A percentile compares a stretch with the other conserved stretches of the same genome.
Conservation (phyloP, 305 asterid species). For the Caryopteris hybrid region DNA sequence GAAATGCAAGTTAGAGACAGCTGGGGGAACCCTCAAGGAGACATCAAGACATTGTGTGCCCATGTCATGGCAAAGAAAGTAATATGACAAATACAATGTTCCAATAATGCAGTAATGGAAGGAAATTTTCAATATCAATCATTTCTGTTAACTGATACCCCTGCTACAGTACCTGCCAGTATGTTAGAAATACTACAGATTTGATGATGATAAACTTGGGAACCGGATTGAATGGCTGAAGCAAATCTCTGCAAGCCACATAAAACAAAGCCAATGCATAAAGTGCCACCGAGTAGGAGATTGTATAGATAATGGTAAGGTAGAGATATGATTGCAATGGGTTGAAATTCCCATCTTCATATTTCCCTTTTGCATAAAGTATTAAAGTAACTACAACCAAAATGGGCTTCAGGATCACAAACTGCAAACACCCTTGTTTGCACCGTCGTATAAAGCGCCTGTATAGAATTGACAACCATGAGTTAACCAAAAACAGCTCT, state of each 20-base stretch:
- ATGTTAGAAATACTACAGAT: constrained; percentile 91
- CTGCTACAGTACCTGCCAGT: constrained; percentile 79
- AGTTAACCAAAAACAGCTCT: constrained; percentile 15
- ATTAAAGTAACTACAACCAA: constrained; percentile 77
- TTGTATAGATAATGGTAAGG: constrained; percentile 89
- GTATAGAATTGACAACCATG: constrained; percentile 32
- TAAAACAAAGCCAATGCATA: constrained; percentile 93
- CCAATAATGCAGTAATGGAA: constrained; percentile 1
- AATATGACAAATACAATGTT: constrained; percentile 5
- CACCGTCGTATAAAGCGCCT: constrained; percentile 97
- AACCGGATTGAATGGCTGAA: constrained; percentile 98
- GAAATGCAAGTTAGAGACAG: constrained; percentile 2
- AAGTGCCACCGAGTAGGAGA: constrained; percentile 96
- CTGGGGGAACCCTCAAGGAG: not conserved
- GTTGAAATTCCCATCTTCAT: constrained; percentile 90
- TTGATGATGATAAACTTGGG: constrained; percentile 94
- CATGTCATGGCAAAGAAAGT: constrained; percentile 2
- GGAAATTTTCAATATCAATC: constrained; percentile 1
- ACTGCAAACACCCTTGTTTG: constrained; percentile 99
- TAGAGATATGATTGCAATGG: constrained; percentile 90
- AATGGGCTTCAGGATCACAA: constrained; percentile 94
- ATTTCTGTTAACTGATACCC: not conserved
- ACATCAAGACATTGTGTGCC: not conserved
- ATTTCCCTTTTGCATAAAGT: constrained; percentile 86
- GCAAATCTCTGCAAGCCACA: constrained; percentile 97